A percentile compares a stretch with the other conserved stretches of the same genome.
These are phyloP conservation scores for Aspergillus sclerotialis DNA, from an alignment of 2,329 filamentous ascomycete species.

Conservation along the genomic window DNA sequence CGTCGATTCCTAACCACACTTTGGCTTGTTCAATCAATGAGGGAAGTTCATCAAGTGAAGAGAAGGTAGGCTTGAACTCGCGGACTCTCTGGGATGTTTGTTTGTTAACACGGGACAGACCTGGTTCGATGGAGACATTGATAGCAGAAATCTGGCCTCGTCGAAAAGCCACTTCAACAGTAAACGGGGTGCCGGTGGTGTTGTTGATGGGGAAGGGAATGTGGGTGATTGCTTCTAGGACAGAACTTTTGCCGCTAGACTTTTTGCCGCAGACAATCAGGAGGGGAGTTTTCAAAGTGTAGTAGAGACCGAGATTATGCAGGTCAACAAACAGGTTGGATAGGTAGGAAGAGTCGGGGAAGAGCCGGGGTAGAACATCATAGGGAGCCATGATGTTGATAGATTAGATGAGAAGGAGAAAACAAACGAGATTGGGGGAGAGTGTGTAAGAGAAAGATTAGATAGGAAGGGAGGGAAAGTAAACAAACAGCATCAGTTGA, in stretches of 20 bases:
- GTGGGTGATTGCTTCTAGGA: conserved; percentile 7
- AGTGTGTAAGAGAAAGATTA: too few species aligned
- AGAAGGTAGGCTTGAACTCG: conserved; percentile 5
- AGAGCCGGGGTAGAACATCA: conserved; percentile 1
- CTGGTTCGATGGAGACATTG: conserved; percentile 3
- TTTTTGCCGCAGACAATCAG: conserved; percentile 6
- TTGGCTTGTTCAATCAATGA: conserved; percentile 47
- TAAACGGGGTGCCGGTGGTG: conserved; percentile 6
- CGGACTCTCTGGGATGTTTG: conserved; percentile 1
- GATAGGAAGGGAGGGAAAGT: too few species aligned
- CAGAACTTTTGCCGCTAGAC: conserved; percentile 8
- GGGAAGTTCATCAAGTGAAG: conserved; percentile 25
- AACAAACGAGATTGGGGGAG: too few species aligned
- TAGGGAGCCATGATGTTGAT: too few species aligned
- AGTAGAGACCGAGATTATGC: background rate
- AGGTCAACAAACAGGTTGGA: conserved; percentile 11
- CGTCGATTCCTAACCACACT: conserved; percentile 44
- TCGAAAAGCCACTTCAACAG: conserved; percentile 6
- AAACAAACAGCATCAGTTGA: too few species aligned
- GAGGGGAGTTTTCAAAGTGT: conserved; percentile 1
- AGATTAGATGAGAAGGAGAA: too few species aligned
- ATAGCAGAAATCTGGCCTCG: background rate
- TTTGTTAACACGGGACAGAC: background rate
- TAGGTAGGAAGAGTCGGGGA: conserved; percentile 3
- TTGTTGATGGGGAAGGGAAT: conserved; percentile 6